Evolutionary conservation across 208 protist species (phyloP).

Genomic region (Kentomonas sorsogonicus): DNA sequence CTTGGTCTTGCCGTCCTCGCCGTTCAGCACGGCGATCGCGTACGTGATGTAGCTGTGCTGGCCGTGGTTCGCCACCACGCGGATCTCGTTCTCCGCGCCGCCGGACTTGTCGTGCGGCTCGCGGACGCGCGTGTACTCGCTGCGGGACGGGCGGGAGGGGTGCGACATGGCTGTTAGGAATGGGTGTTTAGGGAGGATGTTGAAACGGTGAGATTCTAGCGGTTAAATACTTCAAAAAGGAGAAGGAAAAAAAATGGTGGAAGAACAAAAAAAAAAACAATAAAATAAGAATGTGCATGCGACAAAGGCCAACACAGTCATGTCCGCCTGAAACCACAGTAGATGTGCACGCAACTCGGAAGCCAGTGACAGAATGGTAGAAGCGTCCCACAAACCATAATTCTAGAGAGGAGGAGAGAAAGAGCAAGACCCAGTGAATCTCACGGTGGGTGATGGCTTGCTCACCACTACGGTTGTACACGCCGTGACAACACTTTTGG

Average conservation of each 20-base stretch:
- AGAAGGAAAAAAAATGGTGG: neutral
- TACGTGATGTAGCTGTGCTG: conserved; percentile 88
- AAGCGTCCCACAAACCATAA: too few relatives aligned
- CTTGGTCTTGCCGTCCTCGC: conserved; percentile 74
- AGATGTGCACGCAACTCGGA: neutral
- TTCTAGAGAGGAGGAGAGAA: too few relatives aligned
- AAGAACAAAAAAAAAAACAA: neutral
- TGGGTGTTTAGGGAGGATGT: too few relatives aligned
- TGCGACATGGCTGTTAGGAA: too few relatives aligned
- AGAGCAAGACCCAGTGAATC: too few relatives aligned
- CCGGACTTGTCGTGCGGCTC: conserved; percentile 30
- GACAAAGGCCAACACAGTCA: neutral
- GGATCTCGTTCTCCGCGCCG: conserved; percentile 84
- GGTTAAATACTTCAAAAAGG: neutral
- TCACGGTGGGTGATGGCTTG: too few relatives aligned
- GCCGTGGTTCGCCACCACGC: conserved; percentile 68
- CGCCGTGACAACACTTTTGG: too few relatives aligned
- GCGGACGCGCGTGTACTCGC: conserved; percentile 66
- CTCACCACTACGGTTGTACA: too few relatives aligned
- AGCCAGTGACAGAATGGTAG: neutral
- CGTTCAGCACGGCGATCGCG: conserved; percentile 80
- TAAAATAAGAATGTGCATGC: neutral
- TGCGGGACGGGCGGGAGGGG: too few relatives aligned
- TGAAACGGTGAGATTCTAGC: too few relatives aligned
- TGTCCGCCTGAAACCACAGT: neutral